Base-by-base conservation (phyloP, 805 yeast genomes). In the Candida piceae region DNA sequence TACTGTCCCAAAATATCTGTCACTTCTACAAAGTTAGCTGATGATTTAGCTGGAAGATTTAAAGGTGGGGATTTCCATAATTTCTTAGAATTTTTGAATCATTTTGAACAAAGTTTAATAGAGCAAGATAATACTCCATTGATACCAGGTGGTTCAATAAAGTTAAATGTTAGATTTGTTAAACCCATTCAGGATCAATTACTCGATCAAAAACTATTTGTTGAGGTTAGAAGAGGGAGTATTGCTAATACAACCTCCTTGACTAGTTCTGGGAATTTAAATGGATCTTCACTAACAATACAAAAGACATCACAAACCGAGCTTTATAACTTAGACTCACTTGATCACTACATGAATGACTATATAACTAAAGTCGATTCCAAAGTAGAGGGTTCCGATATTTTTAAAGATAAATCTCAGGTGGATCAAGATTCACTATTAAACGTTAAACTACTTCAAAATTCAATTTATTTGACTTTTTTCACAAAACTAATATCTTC, bases 401-500 rank as follows among this genome's bases (percentile, higher is more conserved):
- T 32, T n/a, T 23, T 13, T 12, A 26, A 39, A 30, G 32, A 31
- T 4, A 16, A 26, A 5, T n/a, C n/a, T n/a, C n/a, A n/a, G n/a
- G 8, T 23, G n/a, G 36, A 24, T 10, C 25, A 16, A 19, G 25
- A 11, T 12, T 40, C 38, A n/a, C n/a, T 18, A 16, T 5, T 29
- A 16, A 41, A 49, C 11, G 37, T 57, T 1, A 49, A 37, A 11
- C 15, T 49, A 16, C 32, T 73, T 28, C 67, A 66, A 35, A 66
- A 66, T 36, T 66, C 75, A 4, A 60, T 80, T 8, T 85, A 80
- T 53, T 62, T 75, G 42, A 73, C 71, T 35, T 69, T 78, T 44
- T 69, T 83, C 46, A 69, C 78, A 21, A 72, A 76, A 45, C 52
- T 83, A 29, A 63, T 83, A 7, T 70, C 86, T 4, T 68, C 82